Percentiles rank a stretch among this genome's conserved stretches.
Evolutionary conservation across 1,139 yeast genomes (phyloP).

Genomic region (Debaryomycetaceae sp.): DNA sequence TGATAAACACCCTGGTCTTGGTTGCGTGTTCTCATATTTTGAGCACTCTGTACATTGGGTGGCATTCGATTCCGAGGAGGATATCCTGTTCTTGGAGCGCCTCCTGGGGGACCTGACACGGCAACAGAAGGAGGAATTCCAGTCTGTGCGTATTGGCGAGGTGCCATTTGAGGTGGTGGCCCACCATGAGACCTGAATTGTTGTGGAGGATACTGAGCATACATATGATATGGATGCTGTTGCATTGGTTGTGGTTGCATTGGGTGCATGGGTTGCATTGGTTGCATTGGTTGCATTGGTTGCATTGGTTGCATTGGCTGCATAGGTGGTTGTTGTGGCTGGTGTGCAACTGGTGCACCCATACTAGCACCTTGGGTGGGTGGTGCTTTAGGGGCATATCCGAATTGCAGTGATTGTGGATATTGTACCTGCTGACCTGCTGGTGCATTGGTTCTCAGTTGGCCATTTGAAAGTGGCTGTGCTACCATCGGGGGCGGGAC

Average conservation of each 20-base stretch:
- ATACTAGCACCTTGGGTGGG: slow-evolving; percentile 6
- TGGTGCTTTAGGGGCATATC: slow-evolving; percentile 9
- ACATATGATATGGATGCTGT: neutral
- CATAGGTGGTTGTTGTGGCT: slow-evolving; percentile 4
- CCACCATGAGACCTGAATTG: neutral
- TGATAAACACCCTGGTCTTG: slow-evolving; percentile 1
- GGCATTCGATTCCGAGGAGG: slow-evolving; percentile 2
- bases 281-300: no score
- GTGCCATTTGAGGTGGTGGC: neutral
- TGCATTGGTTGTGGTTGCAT: neutral
- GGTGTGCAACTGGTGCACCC: slow-evolving; percentile 5
- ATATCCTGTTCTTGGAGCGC: neutral
- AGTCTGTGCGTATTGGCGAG: neutral
- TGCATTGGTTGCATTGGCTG: no score
- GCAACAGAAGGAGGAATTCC: slow-evolving; percentile 7
- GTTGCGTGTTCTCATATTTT: slow-evolving; percentile 1
- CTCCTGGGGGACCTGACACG: neutral
- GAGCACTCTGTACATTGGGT: neutral
- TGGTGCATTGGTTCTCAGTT: slow-evolving; percentile 3
- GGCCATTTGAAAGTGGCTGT: neutral
- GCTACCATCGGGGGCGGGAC: neutral
- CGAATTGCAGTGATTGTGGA: slow-evolving; percentile 11
- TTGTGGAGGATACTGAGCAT: slow-evolving; percentile 2
- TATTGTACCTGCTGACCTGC: slow-evolving; percentile 11
- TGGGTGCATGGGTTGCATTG: no score